Percentiles rank a stretch among this genome's conserved stretches.
Evolutionary conservation across 345 rosid species (phyloP).

Genomic region (Camelina sativa): DNA sequence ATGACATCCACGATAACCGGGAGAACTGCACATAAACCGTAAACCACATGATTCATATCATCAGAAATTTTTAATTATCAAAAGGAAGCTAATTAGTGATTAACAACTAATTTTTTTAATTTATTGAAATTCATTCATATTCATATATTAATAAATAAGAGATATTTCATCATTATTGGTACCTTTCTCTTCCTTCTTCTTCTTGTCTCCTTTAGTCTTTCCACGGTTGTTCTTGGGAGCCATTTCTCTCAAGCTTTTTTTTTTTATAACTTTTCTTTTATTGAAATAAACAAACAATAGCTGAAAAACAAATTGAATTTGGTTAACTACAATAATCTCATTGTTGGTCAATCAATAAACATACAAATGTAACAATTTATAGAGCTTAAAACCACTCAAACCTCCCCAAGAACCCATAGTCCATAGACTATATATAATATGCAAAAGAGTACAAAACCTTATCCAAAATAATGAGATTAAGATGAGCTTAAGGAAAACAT

Average conservation of each 20-base stretch:
- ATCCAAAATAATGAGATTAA: conserved; percentile 24
- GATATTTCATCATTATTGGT: neutral
- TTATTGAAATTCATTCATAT: neutral
- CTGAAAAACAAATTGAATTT: conserved; percentile 12
- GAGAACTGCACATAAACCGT: conserved; percentile 68
- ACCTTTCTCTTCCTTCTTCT: conserved; percentile 98
- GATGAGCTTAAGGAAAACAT: neutral
- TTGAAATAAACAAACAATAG: conserved; percentile 23
- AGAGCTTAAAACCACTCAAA: conserved; percentile 8
- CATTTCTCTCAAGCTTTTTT: conserved; percentile 53
- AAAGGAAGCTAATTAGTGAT: neutral
- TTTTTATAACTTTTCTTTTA: conserved; percentile 30
- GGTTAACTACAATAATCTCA: conserved; percentile 18
- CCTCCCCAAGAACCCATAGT: conserved; percentile 9
- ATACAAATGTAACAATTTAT: neutral
- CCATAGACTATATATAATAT: neutral
- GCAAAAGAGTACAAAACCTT: conserved; percentile 4
- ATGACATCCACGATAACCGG: conserved; percentile 87
- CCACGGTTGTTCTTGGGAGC: conserved; percentile 95
- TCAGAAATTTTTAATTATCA: neutral
- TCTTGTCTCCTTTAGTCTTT: conserved; percentile 91
- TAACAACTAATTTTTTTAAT: neutral
- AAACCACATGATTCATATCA: conserved; percentile 3
- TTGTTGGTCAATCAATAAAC: conserved; percentile 3
- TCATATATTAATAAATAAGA: neutral